phyloP scores from a whole-genome alignment of 768 basidiomycete species.

The Cystobasidium onofrii region DNA sequence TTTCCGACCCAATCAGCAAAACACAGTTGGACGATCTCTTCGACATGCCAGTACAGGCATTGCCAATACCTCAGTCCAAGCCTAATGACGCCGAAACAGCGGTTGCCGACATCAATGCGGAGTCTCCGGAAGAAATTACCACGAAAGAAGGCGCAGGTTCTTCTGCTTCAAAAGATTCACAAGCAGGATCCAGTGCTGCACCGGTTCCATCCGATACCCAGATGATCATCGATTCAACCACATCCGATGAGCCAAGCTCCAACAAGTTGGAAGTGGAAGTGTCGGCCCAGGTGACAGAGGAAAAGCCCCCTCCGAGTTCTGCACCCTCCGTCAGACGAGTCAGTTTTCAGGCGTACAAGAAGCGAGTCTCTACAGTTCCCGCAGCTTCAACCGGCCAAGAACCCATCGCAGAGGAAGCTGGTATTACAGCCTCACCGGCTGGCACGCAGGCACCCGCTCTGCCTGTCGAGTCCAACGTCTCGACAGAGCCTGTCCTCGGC shows the following conservation, averaged over 20 bases:
- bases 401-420: neutral
- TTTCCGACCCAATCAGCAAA: neutral
- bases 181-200: too few species aligned
- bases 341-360: constrained; percentile 25
- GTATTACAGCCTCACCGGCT: neutral
- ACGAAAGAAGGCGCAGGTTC: too few species aligned
- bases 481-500: neutral
- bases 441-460: neutral
- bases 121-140: too few species aligned
- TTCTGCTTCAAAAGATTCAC: too few species aligned
- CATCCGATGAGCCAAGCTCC: neutral
- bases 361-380: neutral
- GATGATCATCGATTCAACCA: neutral
- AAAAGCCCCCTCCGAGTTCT: neutral
- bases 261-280: neutral
- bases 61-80: neutral
- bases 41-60: constrained; percentile 5
- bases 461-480: neutral
- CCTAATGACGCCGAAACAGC: neutral
- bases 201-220: too few species aligned
- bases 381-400: neutral
- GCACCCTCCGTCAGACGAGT: neutral
- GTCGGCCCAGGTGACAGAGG: neutral
- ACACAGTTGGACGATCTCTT: constrained; percentile 7
- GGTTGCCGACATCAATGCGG: neutral